phyloP scores from a whole-genome alignment of 2,329 filamentous ascomycete genomes.

The Biscogniauxia mediterranea region DNA sequence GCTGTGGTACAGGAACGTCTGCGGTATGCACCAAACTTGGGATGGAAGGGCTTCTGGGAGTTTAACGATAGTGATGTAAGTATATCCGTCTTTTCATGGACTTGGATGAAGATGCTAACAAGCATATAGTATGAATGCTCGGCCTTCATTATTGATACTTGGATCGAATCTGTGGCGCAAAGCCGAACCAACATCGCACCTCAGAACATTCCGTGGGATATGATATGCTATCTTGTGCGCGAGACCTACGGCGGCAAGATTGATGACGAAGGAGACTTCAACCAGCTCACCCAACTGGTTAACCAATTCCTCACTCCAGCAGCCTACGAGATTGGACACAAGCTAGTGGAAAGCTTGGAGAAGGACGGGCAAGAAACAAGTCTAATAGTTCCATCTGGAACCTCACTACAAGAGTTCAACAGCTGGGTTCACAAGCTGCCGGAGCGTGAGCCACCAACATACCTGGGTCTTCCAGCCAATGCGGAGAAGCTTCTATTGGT shows the following conservation, averaged over 20 bases:
- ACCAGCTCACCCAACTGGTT: conserved; percentile 70
- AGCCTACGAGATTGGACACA: conserved; percentile 90
- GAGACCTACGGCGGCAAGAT: conserved; percentile 99
- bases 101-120: conserved; percentile 17
- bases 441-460: conserved; percentile 93
- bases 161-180: conserved; percentile 80
- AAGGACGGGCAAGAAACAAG: conserved; percentile 56
- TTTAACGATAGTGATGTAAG: conserved; percentile 99
- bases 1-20: conserved; percentile 93
- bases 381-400: conserved; percentile 75
- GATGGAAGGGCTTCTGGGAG: conserved; percentile 99
- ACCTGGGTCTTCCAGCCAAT: conserved; percentile 88
- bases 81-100: conserved; percentile 27
- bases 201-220: conserved; percentile 92
- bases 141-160: conserved; percentile 91
- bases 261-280: conserved; percentile 84
- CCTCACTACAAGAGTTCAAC: conserved; percentile 80
- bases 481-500: conserved; percentile 94
- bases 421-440: conserved; percentile 89
- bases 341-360: conserved; percentile 68
- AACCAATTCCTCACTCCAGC: conserved; percentile 75
- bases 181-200: conserved; percentile 91
- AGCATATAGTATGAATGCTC: conserved; percentile 84
- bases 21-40: conserved; percentile 87
- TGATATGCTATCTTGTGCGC: conserved; percentile 84